A percentile compares a stretch with the other conserved stretches of the same genome.
phyloP scores from a whole-genome alignment of 768 basidiomycete species.

The Rhizopogon roseolus region DNA sequence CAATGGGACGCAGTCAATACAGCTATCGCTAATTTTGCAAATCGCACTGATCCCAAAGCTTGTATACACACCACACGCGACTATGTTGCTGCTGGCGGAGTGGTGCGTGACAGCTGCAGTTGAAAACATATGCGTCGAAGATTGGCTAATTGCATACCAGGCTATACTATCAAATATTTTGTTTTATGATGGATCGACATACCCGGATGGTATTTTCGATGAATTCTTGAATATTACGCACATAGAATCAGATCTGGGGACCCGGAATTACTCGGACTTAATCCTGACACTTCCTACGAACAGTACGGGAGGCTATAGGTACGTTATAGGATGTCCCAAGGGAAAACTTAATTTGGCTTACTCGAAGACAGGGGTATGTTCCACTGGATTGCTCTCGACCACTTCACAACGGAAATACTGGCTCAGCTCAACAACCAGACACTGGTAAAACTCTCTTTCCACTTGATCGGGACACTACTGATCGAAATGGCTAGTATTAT shows the following conservation, averaged over 20 bases:
- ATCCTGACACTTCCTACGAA: conserved; percentile 16
- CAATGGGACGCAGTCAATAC: conserved; percentile 14
- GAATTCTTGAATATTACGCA: conserved; percentile 20
- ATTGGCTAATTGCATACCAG: conserved; percentile 6
- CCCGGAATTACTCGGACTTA: conserved; percentile 19
- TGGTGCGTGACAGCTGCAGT: conserved; percentile 12
- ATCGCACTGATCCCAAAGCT: conserved; percentile 21
- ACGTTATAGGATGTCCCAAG: background rate
- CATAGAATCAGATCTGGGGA: conserved; percentile 7
- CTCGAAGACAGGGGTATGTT: background rate
- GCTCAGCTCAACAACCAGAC: background rate
- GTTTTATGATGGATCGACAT: conserved; percentile 52
- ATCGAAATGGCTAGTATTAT: background rate
- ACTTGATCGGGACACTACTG: background rate
- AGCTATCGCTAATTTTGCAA: conserved; percentile 19
- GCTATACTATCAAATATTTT: conserved; percentile 28
- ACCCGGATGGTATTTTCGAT: conserved; percentile 22
- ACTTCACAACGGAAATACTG: background rate
- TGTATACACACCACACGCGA: conserved; percentile 34
- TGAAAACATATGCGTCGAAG: too few species aligned
- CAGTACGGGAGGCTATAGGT: conserved; percentile 1
- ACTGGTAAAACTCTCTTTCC: background rate
- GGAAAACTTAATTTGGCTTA: background rate
- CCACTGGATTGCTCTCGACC: background rate
- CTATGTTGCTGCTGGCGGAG: conserved; percentile 27